Percentiles rank a stretch among this genome's conserved stretches.
phyloP scores from a whole-genome alignment of 331 rosid species.

The Quercus tomentella region DNA sequence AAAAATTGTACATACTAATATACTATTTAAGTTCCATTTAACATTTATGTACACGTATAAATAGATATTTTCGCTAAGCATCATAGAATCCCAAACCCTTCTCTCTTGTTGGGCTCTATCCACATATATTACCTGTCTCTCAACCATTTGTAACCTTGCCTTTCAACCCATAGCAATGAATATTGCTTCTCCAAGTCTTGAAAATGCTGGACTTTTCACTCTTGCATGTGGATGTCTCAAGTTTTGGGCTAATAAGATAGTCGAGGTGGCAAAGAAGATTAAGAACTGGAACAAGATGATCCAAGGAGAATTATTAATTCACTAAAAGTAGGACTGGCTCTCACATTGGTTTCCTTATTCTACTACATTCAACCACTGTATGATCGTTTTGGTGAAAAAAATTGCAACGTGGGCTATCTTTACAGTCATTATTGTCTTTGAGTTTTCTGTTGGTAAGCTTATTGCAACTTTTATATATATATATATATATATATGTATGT shows the following conservation, averaged over 20 bases:
- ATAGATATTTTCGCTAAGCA: no score
- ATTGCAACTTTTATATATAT: no score
- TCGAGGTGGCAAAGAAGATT: neutral
- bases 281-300: conserved; percentile 19
- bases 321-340: no score
- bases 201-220: neutral
- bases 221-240: neutral
- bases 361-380: conserved; percentile 21
- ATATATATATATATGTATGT: no score
- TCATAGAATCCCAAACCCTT: no score
- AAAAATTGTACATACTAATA: no score
- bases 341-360: no score
- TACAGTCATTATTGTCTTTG: conserved; percentile 39
- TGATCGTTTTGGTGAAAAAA: conserved; percentile 24
- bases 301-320: no score
- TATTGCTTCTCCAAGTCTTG: conserved; percentile 19
- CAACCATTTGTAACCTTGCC: neutral
- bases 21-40: no score
- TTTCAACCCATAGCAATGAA: neutral
- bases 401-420: conserved; percentile 52
- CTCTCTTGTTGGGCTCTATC: no score
- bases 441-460: conserved; percentile 50
- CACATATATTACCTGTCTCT: neutral
- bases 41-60: no score
- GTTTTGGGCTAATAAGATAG: conserved; percentile 2